Percentiles rank a stretch among this genome's conserved stretches.
phyloP scores from a whole-genome alignment of 1,139 yeast species.

The Pichia sp. region DNA sequence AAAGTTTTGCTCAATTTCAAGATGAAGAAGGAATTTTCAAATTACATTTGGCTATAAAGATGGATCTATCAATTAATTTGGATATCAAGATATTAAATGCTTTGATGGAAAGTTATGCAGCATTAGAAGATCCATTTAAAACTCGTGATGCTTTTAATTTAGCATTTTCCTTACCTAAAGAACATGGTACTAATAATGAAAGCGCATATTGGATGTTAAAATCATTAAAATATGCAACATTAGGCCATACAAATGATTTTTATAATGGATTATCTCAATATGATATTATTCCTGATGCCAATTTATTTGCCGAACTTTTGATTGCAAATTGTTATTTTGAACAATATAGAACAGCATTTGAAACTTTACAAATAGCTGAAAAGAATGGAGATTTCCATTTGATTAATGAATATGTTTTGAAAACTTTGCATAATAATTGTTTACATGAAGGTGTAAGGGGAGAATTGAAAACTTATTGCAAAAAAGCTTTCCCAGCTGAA shows the following conservation, averaged over 20 bases:
- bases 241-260: constrained; percentile 54
- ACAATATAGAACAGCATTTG: constrained; percentile 51
- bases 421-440: constrained; percentile 58
- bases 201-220: constrained; percentile 70
- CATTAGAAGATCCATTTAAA: constrained; percentile 53
- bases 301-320: constrained; percentile 57
- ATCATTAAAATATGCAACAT: constrained; percentile 53
- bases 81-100: constrained; percentile 57
- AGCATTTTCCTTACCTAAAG: constrained; percentile 42
- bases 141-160: constrained; percentile 58
- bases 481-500: constrained; percentile 33
- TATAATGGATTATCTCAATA: constrained; percentile 58
- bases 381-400: constrained; percentile 42
- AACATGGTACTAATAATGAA: constrained; percentile 58
- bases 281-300: constrained; percentile 48
- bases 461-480: constrained; percentile 51
- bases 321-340: constrained; percentile 75
- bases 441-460: constrained; percentile 42
- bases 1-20: constrained; percentile 50
- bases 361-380: constrained; percentile 43
- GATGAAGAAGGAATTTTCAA: constrained; percentile 68
- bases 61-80: constrained; percentile 57
- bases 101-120: constrained; percentile 60
- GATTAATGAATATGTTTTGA: constrained; percentile 45
- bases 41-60: constrained; percentile 57